Base-by-base conservation (phyloP, 352 stramenopile species). In the Phytophthora nicotianae region DNA sequence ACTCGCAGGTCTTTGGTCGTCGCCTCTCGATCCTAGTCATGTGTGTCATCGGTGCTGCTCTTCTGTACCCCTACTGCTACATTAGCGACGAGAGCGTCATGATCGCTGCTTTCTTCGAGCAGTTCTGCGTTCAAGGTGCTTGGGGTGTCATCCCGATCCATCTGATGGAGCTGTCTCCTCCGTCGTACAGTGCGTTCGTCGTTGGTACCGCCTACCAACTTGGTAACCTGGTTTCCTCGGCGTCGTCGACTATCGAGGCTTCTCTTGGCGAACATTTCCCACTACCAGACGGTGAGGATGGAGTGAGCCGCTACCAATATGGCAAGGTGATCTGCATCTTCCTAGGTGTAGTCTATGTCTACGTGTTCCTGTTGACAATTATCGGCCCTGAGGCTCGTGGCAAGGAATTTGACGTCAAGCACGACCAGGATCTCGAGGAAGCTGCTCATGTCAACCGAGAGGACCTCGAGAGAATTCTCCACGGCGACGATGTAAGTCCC, bases 61-160 rank as follows among this genome's bases (percentile, higher is more conserved):
- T 83, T 7, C 57, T 86, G 23, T 86, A 86, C 50, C 74, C 74
- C 21, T 87, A 87, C 67, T 74, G 59, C 51, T 83, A 74, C 51
- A 58, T 70, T 16, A 50, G 47, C 4, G 60, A 68, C 20, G 61
- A 69, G 43, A 58, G 26, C 9, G 33, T 85, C 23, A 71, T 81
- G 65, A 69, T 74, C 11, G 64, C 72, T 11, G 74, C 74, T 2
- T 83, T 86, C 50, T 81, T 86, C 51, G 50, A 54, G 32, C 61
- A 69, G 16, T 69, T 72, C 49, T 80, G 68, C 38, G 68, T 87
- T 5, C 75, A 87, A 26, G 75, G 75, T 10, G 77, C 77, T 29
- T 84, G 72, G 75, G 77, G 77, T 21, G 77, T 87, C 20, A 79
- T 68, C 16, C 63, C 63, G 8, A 72, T 72, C 16, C 63, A 72